Evolutionary conservation across 2,329 filamentous ascomycete species (phyloP).

Genomic region (Parascedosporium putredinis): DNA sequence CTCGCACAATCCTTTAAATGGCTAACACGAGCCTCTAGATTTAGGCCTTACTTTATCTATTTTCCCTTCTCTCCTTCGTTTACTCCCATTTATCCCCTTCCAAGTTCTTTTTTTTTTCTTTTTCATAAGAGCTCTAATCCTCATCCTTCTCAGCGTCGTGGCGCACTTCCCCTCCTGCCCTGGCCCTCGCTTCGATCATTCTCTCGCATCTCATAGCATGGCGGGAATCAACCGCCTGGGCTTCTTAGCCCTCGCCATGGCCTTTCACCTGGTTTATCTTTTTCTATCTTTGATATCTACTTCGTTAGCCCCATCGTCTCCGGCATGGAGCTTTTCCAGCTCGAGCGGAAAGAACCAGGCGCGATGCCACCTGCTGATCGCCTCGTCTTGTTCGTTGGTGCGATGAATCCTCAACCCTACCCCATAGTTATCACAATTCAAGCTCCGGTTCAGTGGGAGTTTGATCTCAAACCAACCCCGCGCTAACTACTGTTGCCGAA

Average conservation of each 20-base stretch:
- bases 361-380: slow-evolving; percentile 73
- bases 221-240: slow-evolving; percentile 51
- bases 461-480: too few relatives aligned
- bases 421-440: too few relatives aligned
- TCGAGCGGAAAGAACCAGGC: slow-evolving; percentile 46
- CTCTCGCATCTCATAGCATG: not conserved
- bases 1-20: too few relatives aligned
- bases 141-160: too few relatives aligned
- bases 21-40: too few relatives aligned
- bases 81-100: too few relatives aligned
- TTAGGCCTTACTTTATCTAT: too few relatives aligned
- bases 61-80: too few relatives aligned
- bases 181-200: not conserved
- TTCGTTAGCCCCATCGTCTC: slow-evolving; percentile 95
- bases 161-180: not conserved
- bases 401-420: too few relatives aligned
- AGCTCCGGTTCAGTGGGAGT: too few relatives aligned
- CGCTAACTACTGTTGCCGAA: not conserved
- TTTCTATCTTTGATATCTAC: slow-evolving; percentile 98
- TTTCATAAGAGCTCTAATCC: too few relatives aligned
- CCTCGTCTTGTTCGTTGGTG: slow-evolving; percentile 87
- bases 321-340: slow-evolving; percentile 76
- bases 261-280: slow-evolving; percentile 90
- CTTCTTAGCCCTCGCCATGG: slow-evolving; percentile 78
- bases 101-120: too few relatives aligned